Conservation (phyloP, 2,329 filamentous ascomycete genomes). For the Aspergillus ruber region DNA sequence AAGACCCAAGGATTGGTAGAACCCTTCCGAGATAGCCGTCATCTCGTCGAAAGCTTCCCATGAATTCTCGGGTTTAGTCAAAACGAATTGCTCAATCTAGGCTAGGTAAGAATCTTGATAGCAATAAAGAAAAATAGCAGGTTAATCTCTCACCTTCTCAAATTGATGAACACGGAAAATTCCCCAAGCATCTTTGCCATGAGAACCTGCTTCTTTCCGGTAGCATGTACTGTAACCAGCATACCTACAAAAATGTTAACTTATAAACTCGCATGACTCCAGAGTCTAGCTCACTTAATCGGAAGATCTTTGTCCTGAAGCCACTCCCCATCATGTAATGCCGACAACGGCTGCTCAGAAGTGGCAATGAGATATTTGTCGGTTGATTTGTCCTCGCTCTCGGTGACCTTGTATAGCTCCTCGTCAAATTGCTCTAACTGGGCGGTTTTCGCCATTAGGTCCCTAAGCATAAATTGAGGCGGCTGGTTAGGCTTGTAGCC, state of each 20-base stretch:
- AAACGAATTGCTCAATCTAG: constrained; percentile 68
- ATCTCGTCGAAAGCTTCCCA: constrained; percentile 93
- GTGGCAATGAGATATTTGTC: constrained; percentile 83
- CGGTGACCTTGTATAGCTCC: constrained; percentile 89
- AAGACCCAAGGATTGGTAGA: constrained; percentile 82
- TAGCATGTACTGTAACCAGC: constrained; percentile 94
- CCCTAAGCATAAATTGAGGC: constrained; percentile 89
- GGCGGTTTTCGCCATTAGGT: constrained; percentile 96
- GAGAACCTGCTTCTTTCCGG: constrained; percentile 87
- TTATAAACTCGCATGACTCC: neutral
- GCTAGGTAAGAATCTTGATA: constrained; percentile 6
- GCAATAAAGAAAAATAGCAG: neutral
- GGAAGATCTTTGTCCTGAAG: constrained; percentile 76
- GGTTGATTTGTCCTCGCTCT: constrained; percentile 75
- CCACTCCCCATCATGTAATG: constrained; percentile 92
- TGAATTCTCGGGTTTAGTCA: constrained; percentile 79
- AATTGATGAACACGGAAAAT: constrained; percentile 98
- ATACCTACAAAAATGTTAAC: constrained; percentile 42
- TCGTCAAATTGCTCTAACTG: constrained; percentile 97
- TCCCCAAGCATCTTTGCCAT: constrained; percentile 92
- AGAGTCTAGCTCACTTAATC: constrained; percentile 59
- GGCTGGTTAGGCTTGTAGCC: constrained; percentile 80
- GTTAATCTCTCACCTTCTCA: constrained; percentile 60
- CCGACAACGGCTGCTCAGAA: constrained; percentile 90
- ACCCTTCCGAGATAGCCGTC: constrained; percentile 85